These are phyloP conservation scores for Aschersonia sp. DNA, from an alignment of 2,329 filamentous ascomycete species.

Conservation along the genomic window DNA sequence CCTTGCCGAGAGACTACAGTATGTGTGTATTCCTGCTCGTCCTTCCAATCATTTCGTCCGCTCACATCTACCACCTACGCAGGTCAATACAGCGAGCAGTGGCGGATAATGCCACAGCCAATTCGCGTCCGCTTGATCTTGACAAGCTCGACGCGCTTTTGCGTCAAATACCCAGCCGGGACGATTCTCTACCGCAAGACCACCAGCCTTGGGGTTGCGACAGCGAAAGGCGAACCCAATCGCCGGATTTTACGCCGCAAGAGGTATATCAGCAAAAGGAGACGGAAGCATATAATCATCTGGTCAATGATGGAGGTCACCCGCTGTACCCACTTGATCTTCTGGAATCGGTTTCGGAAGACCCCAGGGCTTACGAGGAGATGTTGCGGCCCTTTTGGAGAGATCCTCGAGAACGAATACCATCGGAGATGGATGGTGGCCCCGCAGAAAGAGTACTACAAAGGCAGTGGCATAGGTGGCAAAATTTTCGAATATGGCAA, in stretches of 20 bases:
- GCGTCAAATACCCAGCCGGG: constrained; percentile 2
- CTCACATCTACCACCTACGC: background rate
- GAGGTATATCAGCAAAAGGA: constrained; percentile 4
- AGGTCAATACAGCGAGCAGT: constrained; percentile 1
- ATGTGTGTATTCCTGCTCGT: background rate
- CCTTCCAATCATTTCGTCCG: background rate
- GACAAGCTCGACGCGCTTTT: constrained; percentile 8
- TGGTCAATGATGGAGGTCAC: constrained; percentile 16
- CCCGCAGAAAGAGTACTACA: constrained; percentile 7
- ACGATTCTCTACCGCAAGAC: background rate
- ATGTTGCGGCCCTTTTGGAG: constrained; percentile 13
- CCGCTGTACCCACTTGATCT: constrained; percentile 14
- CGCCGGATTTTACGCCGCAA: background rate
- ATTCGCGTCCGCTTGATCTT: constrained; percentile 8
- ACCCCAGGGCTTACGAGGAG: constrained; percentile 10
- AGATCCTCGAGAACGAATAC: background rate
- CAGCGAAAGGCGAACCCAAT: constrained; percentile 1
- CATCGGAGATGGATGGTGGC: constrained; percentile 1
- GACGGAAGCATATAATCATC: constrained; percentile 11
- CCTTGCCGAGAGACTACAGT: constrained; percentile 8
- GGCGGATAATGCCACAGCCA: background rate
- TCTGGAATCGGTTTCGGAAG: constrained; percentile 9
- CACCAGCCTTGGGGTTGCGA: background rate
- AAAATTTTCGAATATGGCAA: constrained; percentile 16
- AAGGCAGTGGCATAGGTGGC: constrained; percentile 13